Conservation (phyloP, 2,329 filamentous ascomycete species). For the Penicillium sp. region DNA sequence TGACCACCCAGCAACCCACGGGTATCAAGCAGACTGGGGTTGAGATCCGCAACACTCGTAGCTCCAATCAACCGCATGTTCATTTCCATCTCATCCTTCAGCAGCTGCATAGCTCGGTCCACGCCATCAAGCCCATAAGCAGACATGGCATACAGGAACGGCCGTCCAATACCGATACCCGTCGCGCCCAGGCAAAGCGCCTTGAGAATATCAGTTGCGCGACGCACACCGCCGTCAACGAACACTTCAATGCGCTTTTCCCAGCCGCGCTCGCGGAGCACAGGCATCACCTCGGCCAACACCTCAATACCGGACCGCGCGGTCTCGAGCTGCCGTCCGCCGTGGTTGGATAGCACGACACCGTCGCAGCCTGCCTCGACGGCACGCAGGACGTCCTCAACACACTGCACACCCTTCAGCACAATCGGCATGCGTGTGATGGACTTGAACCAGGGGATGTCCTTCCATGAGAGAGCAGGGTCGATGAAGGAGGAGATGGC, state of each 20-base stretch:
- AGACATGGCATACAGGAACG: slow-evolving; percentile 95
- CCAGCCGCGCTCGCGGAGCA: slow-evolving; percentile 70
- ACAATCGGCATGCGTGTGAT: slow-evolving; percentile 95
- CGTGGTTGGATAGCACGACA: slow-evolving; percentile 94
- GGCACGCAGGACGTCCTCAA: slow-evolving; percentile 91
- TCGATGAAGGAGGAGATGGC: slow-evolving; percentile 98
- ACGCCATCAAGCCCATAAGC: slow-evolving; percentile 86
- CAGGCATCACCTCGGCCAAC: slow-evolving; percentile 88
- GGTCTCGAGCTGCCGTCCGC: slow-evolving; percentile 89
- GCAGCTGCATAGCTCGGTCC: slow-evolving; percentile 84
- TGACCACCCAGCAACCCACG: slow-evolving; percentile 64
- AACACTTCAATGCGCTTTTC: slow-evolving; percentile 81
- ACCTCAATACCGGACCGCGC: slow-evolving; percentile 86
- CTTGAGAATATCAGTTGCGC: slow-evolving; percentile 93
- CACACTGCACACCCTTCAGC: slow-evolving; percentile 92
- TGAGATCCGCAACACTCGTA: slow-evolving; percentile 71
- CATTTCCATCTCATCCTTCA: slow-evolving; percentile 98
- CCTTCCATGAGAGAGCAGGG: slow-evolving; percentile 87
- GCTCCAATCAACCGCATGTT: slow-evolving; percentile 94
- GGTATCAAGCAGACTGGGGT: slow-evolving; percentile 76
- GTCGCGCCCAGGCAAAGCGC: slow-evolving; percentile 87
- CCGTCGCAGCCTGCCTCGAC: slow-evolving; percentile 78
- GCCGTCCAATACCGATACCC: slow-evolving; percentile 89
- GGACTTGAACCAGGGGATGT: slow-evolving; percentile 86
- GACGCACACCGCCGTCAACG: slow-evolving; percentile 85